These are phyloP conservation scores for Gaeumannomyces sp. DNA, from an alignment of 2,329 filamentous ascomycete genomes.

Conservation along the genomic window DNA sequence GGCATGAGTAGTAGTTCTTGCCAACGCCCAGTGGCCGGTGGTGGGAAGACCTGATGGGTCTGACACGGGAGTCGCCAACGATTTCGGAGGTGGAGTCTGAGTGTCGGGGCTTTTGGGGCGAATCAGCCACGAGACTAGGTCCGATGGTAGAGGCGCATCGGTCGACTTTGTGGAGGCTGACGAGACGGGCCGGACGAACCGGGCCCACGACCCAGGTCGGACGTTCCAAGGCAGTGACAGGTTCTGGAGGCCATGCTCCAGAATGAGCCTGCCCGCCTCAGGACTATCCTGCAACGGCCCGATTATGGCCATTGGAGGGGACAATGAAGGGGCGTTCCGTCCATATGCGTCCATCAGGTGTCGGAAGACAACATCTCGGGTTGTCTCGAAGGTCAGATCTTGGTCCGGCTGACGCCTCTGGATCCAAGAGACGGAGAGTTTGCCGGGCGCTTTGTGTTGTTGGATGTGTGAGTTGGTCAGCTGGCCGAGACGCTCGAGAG, in stretches of 20 bases:
- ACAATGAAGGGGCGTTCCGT: slow-evolving; percentile 7
- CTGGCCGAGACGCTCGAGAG: slow-evolving; percentile 30
- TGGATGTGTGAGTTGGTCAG: slow-evolving; percentile 34
- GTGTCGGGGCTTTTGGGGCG: background rate
- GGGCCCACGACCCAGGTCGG: background rate
- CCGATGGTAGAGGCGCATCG: background rate
- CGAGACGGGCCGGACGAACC: background rate
- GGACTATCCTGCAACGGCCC: background rate
- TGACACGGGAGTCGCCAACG: background rate
- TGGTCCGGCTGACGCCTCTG: slow-evolving; percentile 16
- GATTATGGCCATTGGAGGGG: background rate
- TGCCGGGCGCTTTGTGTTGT: slow-evolving; percentile 22
- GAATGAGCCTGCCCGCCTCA: slow-evolving; percentile 25
- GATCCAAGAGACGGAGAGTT: slow-evolving; percentile 37
- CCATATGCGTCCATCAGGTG: slow-evolving; percentile 33
- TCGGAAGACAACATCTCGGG: slow-evolving; percentile 38
- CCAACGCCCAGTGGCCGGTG: slow-evolving; percentile 2
- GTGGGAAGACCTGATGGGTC: background rate
- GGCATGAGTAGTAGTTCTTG: slow-evolving; percentile 22
- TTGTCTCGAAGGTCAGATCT: slow-evolving; percentile 27
- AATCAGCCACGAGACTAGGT: background rate
- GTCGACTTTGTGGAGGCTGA: background rate
- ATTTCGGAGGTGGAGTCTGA: background rate
- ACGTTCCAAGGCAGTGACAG: background rate
- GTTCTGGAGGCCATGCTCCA: slow-evolving; percentile 19